Base-by-base conservation (phyloP, 1,284 basidiomycete genomes). In the Ustilago loliicola region DNA sequence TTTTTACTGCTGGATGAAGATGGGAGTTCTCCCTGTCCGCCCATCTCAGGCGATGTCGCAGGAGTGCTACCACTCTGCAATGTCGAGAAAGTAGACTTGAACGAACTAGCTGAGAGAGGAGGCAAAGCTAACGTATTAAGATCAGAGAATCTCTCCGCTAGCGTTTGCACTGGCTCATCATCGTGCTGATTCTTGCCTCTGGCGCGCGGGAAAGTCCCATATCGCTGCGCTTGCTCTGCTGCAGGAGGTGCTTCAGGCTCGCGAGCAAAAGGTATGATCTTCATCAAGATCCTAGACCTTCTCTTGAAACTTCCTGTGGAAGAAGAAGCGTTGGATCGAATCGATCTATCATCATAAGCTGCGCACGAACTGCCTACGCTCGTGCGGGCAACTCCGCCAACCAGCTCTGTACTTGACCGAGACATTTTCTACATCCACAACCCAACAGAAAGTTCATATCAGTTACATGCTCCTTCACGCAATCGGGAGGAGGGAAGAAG, bases 371-470 rank as follows among this genome's bases (percentile, higher is more conserved):
- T 40, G 52, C 61, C 67, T 23, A 76, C 40, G 61, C 57, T 65
- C 68, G 68, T 5, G 68, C 61, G 42, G 73, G 68, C 9, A 71
- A 63, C 54, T 76, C 71, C 6, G 67, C 61, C 21, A 71, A 57
- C 73, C 73, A 76, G 30, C 51, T 70, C 61, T 76, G 73, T 17
- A 76, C 68, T 50, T 71, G 67, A 55, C 52, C 57, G 61, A 76
- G 65, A 67, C 68, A 67, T 67, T 65, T 76, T 42, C 73, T 71
- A 51, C 38, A 30, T 13, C 25, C 19, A 48, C 11, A 7, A 47
- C 15, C n/a, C 32, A 34, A 13, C 2, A 1, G 53, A 27, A 27
- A 23, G 6, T 15, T 7, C 51, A 36, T 11, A 38, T 58, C 34
- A 58, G 50, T 32, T 15, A 30, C 19, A 23, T 34, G 38, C n/a